These are phyloP conservation scores for Exophiala bonariae DNA, from an alignment of 2,329 filamentous ascomycete species.

Conservation along the genomic window DNA sequence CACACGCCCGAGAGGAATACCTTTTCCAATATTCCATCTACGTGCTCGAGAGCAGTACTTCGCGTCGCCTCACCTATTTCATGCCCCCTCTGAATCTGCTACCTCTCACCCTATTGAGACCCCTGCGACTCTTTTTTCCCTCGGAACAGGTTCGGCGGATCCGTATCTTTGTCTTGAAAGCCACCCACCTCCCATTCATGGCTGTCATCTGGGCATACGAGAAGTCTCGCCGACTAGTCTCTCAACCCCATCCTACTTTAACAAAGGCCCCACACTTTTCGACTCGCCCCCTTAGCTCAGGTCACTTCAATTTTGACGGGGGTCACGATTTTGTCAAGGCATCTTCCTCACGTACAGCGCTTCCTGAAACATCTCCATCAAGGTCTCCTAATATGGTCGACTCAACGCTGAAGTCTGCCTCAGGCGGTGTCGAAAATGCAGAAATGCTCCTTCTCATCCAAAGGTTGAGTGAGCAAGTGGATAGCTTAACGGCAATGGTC, in stretches of 20 bases:
- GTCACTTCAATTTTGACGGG: constrained; percentile 17
- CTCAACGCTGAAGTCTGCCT: constrained; percentile 22
- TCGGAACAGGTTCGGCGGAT: constrained; percentile 54
- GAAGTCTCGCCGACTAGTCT: constrained; percentile 34
- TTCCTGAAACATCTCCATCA: constrained; percentile 16
- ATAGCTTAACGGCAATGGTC: constrained; percentile 28
- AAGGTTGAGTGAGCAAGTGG: constrained; percentile 27
- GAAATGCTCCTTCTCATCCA: constrained; percentile 27
- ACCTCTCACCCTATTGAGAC: constrained; percentile 56
- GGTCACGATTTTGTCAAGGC: constrained; percentile 17
- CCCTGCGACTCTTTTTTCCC: constrained; percentile 57
- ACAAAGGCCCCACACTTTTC: constrained; percentile 20
- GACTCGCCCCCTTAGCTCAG: constrained; percentile 18
- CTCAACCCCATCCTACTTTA: constrained; percentile 24
- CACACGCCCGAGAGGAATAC: constrained; percentile 63
- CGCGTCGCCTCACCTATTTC: constrained; percentile 47
- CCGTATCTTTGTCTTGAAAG: constrained; percentile 59
- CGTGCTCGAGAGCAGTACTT: constrained; percentile 47
- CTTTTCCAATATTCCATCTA: constrained; percentile 54
- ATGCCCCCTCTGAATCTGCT: constrained; percentile 58
- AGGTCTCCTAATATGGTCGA: constrained; percentile 10
- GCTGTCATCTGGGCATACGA: constrained; percentile 59
- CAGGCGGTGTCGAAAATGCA: constrained; percentile 18
- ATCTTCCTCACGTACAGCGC: constrained; percentile 12
- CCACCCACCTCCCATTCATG: constrained; percentile 60